These are phyloP conservation scores for Arthrobotrys musiformis DNA, from an alignment of 2,329 filamentous ascomycete species.

Conservation along the genomic window DNA sequence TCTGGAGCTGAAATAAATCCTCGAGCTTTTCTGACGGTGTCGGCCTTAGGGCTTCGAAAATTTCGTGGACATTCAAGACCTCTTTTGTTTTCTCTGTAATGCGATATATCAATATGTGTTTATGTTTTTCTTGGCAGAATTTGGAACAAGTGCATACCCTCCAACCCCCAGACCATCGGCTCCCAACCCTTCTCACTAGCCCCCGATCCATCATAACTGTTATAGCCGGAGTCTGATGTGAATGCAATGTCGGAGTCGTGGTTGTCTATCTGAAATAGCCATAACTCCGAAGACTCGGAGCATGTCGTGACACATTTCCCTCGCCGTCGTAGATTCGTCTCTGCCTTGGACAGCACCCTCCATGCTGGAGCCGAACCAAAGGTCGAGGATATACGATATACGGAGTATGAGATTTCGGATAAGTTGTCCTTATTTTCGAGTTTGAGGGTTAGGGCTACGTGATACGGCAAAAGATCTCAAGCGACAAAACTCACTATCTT, in stretches of 20 bases:
- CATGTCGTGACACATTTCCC: conserved; percentile 51
- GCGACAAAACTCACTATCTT: conserved; percentile 51
- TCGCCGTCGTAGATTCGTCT: conserved; percentile 44
- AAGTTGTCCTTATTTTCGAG: conserved; percentile 47
- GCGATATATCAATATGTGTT: background rate
- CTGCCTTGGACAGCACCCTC: conserved; percentile 46
- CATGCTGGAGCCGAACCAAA: conserved; percentile 50
- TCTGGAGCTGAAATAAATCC: conserved; percentile 26
- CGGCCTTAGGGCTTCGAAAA: conserved; percentile 38
- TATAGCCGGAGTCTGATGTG: conserved; percentile 49
- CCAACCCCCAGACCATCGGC: conserved; percentile 47
- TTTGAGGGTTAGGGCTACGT: conserved; percentile 29
- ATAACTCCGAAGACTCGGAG: conserved; percentile 39
- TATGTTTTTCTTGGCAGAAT: background rate
- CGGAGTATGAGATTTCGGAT: conserved; percentile 49
- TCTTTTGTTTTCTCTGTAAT: conserved; percentile 41
- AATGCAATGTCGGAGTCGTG: conserved; percentile 41
- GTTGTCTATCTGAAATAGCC: conserved; percentile 47
- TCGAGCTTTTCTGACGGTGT: conserved; percentile 10
- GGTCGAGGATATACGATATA: conserved; percentile 50
- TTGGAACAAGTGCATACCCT: conserved; percentile 21
- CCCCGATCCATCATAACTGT: conserved; percentile 50
- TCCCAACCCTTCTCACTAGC: conserved; percentile 50
- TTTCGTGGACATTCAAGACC: conserved; percentile 34
- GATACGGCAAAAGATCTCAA: conserved; percentile 1